These are phyloP conservation scores for Citrullus amarus DNA, from an alignment of 306 rosid species.

Conservation along the genomic window DNA sequence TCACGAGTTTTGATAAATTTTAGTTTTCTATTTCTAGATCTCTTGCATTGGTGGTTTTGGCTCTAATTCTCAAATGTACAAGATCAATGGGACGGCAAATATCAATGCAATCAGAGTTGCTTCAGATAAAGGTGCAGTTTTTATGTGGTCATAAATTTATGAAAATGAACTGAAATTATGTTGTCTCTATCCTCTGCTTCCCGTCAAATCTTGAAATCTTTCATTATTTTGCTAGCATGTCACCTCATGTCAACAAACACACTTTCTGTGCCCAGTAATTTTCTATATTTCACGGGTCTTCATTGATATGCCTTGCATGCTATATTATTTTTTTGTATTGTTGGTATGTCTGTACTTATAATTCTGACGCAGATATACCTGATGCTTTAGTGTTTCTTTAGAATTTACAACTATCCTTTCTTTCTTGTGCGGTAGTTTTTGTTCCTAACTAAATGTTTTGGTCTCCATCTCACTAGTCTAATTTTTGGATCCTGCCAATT, in stretches of 20 bases:
- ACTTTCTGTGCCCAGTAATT: neutral
- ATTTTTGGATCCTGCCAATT: neutral
- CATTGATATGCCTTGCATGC: neutral
- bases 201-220: neutral
- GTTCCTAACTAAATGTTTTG: neutral
- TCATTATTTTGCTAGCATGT: neutral
- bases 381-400: neutral
- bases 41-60: slow-evolving; percentile 98
- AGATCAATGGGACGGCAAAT: slow-evolving; percentile 93
- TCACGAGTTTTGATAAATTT: neutral
- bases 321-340: neutral
- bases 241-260: neutral
- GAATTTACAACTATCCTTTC: neutral
- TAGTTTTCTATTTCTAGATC: slow-evolving; percentile 30
- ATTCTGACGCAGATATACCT: neutral
- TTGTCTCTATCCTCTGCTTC: neutral
- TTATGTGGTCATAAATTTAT: neutral
- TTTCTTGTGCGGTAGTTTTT: neutral
- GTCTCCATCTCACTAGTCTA: neutral
- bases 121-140: slow-evolving; percentile 61
- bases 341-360: neutral
- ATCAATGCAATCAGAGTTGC: slow-evolving; percentile 92
- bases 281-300: neutral
- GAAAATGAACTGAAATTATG: neutral
- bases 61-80: slow-evolving; percentile 86